phyloP scores from a whole-genome alignment of 2,329 filamentous ascomycete species.

The Trichoderma sp. region DNA sequence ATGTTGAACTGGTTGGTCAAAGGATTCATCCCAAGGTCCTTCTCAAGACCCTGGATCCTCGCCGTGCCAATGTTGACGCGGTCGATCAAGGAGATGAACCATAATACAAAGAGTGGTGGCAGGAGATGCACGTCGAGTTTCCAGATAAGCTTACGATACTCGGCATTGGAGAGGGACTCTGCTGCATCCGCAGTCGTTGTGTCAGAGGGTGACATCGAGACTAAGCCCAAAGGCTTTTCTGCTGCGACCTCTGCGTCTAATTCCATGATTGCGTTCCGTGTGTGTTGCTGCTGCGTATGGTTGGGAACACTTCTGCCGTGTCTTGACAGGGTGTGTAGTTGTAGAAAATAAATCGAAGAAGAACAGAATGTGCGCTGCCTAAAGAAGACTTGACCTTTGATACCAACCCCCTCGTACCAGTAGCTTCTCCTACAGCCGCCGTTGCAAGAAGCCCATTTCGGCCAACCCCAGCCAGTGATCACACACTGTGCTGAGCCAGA shows the following conservation, averaged over 20 bases:
- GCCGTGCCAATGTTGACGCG: constrained; percentile 31
- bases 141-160: constrained; percentile 32
- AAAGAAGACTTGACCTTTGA: neutral
- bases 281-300: neutral
- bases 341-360: neutral
- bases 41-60: constrained; percentile 29
- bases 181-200: neutral
- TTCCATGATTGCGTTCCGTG: neutral
- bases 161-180: neutral
- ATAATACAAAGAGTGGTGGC: constrained; percentile 32
- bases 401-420: neutral
- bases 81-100: constrained; percentile 32
- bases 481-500: neutral
- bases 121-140: constrained; percentile 29
- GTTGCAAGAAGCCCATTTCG: neutral
- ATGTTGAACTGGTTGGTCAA: constrained; percentile 11
- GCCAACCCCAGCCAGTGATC: neutral
- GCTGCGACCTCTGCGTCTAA: neutral
- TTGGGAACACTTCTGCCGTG: neutral
- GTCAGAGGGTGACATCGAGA: neutral
- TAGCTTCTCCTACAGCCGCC: neutral
- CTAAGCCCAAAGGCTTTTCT: constrained; percentile 9
- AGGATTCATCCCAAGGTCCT: constrained; percentile 26
- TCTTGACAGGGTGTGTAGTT: constrained; percentile 7
- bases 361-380: neutral